phyloP scores from a whole-genome alignment of 1,139 yeast genomes.

The Zygoascus sp. region DNA sequence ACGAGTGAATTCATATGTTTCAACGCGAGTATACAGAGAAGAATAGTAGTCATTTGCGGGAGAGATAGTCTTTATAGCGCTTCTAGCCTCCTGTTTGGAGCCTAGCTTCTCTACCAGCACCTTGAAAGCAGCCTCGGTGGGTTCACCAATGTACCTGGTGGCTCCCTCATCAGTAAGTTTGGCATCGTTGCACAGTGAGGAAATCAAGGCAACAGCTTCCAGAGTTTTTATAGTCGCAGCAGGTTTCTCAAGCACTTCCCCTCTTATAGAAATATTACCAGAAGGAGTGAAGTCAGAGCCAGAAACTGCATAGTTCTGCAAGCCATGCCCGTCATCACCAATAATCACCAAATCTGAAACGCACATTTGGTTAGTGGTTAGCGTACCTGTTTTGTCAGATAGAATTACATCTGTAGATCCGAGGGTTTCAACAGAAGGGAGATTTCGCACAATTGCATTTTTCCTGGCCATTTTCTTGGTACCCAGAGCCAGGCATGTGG shows the following conservation, averaged over 20 bases:
- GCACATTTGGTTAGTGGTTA: conserved; percentile 45
- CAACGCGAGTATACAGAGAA: conserved; percentile 14
- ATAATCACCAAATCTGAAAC: conserved; percentile 36
- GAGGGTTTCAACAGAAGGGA: conserved; percentile 37
- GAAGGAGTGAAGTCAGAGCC: conserved; percentile 41
- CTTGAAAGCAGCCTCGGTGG: conserved; percentile 37
- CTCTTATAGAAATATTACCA: conserved; percentile 35
- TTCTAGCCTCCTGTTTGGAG: conserved; percentile 1
- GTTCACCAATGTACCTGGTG: conserved; percentile 36
- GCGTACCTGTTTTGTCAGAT: conserved; percentile 70
- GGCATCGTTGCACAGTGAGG: conserved; percentile 37
- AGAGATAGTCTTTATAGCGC: not conserved
- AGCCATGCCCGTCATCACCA: too few species aligned
- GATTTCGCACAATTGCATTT: conserved; percentile 47
- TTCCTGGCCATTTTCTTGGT: conserved; percentile 48
- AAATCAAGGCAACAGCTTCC: conserved; percentile 30
- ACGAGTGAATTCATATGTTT: conserved; percentile 38
- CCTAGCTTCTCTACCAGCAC: conserved; percentile 32
- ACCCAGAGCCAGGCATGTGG: conserved; percentile 49
- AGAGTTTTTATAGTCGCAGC: conserved; percentile 21
- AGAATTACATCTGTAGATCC: conserved; percentile 49
- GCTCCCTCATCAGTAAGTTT: conserved; percentile 27
- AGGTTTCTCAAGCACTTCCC: conserved; percentile 7
- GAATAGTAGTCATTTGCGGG: conserved; percentile 18
- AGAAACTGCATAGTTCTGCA: conserved; percentile 43